Conservation (phyloP, 495 filamentous ascomycete genomes). For the Tuber umbilicatum region DNA sequence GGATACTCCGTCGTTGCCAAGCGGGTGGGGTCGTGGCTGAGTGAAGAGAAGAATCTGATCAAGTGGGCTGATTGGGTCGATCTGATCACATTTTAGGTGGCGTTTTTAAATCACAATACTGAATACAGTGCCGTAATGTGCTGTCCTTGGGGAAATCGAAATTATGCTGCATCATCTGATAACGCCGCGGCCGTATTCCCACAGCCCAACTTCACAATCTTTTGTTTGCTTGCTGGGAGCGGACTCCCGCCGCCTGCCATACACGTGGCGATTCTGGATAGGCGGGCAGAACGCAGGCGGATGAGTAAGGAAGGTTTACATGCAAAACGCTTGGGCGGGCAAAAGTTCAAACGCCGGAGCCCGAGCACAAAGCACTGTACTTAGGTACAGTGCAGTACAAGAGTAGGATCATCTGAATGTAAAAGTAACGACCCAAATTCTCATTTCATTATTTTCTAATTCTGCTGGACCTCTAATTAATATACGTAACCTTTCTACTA, state of each 20-base stretch:
- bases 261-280: not conserved
- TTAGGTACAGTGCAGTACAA: not conserved
- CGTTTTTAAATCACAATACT: not conserved
- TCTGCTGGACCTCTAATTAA: not conserved
- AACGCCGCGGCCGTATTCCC: not conserved
- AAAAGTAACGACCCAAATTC: not conserved
- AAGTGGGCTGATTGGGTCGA: not conserved
- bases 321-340: not conserved
- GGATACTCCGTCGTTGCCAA: not conserved
- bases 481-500: not conserved
- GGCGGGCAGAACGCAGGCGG: not conserved
- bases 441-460: not conserved
- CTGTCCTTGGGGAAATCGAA: not conserved
- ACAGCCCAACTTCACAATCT: not conserved
- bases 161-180: not conserved
- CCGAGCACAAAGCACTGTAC: no score
- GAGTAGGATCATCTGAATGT: not conserved
- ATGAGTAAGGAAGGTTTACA: not conserved
- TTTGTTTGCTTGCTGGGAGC: not conserved
- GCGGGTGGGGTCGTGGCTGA: not conserved
- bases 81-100: not conserved
- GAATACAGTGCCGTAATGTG: not conserved
- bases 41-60: not conserved
- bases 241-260: not conserved
- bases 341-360: not conserved